phyloP scores from a whole-genome alignment of 345 rosid genomes.

The Camelina sativa region DNA sequence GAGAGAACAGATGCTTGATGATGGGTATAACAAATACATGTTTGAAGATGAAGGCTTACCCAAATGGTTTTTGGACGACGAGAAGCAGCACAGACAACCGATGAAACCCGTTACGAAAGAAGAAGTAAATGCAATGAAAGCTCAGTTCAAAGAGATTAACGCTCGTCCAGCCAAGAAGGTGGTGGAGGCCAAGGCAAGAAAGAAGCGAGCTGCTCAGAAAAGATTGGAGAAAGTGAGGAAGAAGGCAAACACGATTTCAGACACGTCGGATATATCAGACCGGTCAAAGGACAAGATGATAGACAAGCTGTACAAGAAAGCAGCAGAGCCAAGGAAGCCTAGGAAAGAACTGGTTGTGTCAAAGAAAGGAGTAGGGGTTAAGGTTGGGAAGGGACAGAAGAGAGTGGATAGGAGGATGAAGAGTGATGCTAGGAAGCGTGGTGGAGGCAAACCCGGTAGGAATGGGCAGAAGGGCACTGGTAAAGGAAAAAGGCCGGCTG shows the following conservation, averaged over 20 bases:
- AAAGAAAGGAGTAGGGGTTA: conserved; percentile 88
- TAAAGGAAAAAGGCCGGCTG: conserved; percentile 51
- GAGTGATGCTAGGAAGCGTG: conserved; percentile 65
- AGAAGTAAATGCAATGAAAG: conserved; percentile 83
- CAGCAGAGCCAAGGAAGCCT: conserved; percentile 64
- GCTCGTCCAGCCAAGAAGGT: conserved; percentile 98
- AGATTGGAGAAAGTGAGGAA: conserved; percentile 86
- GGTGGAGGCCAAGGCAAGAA: conserved; percentile 89
- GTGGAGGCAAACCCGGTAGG: conserved; percentile 59
- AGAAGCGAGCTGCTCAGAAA: conserved; percentile 73
- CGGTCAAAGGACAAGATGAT: conserved; percentile 83
- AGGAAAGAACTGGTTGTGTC: conserved; percentile 84
- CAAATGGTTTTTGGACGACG: conserved; percentile 89
- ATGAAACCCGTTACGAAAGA: conserved; percentile 84
- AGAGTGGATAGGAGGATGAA: conserved; percentile 89
- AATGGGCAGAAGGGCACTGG: conserved; percentile 59
- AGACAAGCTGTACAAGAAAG: conserved; percentile 85
- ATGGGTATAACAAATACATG: conserved; percentile 84
- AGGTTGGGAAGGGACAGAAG: conserved; percentile 82
- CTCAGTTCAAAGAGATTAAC: conserved; percentile 87
- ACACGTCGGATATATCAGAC: conserved; percentile 75
- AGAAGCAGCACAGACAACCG: conserved; percentile 74
- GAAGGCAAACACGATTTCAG: conserved; percentile 86
- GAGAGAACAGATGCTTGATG: conserved; percentile 82
- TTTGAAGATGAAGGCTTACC: conserved; percentile 76